Evolutionary conservation across 2,329 filamentous ascomycete genomes (phyloP).

Genomic region (Colletotrichum siamense): DNA sequence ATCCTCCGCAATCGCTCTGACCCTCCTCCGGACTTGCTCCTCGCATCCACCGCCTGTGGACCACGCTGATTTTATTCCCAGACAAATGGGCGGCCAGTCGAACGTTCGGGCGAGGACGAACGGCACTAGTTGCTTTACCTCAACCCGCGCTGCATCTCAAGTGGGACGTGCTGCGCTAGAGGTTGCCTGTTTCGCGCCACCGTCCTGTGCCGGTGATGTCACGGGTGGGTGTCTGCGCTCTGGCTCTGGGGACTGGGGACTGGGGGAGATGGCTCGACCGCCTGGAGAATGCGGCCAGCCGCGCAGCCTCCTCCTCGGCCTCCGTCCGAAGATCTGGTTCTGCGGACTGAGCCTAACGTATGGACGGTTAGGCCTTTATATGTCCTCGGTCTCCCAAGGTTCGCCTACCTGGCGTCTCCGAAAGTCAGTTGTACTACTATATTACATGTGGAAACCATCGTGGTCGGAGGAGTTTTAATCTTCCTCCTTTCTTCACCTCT

Average conservation of each 20-base stretch:
- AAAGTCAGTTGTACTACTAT: background rate
- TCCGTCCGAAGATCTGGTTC: constrained; percentile 5
- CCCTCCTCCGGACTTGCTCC: constrained; percentile 12
- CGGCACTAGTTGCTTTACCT: background rate
- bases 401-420: background rate
- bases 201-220: constrained; percentile 6
- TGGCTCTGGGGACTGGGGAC: background rate
- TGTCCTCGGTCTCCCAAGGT: background rate
- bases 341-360: background rate
- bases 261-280: background rate
- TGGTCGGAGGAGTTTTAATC: background rate
- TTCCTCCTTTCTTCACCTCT: background rate
- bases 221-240: constrained; percentile 9
- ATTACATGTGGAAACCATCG: background rate
- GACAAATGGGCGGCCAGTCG: background rate
- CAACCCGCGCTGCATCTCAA: constrained; percentile 1
- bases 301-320: background rate
- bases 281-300: background rate
- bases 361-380: background rate
- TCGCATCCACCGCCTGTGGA: background rate
- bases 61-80: background rate
- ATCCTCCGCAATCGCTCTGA: background rate
- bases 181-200: constrained; percentile 15
- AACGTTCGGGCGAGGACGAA: background rate
- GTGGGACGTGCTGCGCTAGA: constrained; percentile 18